Evolutionary conservation across 1,139 yeast genomes (phyloP).

Genomic region (Taphrina confusa): DNA sequence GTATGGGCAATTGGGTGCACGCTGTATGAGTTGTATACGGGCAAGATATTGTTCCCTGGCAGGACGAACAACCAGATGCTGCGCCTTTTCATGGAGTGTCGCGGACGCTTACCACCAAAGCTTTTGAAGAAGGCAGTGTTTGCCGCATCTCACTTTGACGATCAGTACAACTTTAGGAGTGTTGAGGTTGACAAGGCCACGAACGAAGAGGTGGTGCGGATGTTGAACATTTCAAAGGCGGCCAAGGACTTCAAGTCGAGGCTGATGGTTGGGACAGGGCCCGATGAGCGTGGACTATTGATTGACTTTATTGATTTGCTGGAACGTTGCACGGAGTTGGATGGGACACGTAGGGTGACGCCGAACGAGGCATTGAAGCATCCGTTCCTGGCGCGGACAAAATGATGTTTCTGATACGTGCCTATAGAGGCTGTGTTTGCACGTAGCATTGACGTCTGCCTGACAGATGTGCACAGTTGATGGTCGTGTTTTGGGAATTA

Average conservation of each 20-base stretch:
- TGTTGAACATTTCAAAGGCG: slow-evolving; percentile 36
- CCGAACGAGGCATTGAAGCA: slow-evolving; percentile 71
- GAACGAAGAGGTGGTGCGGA: slow-evolving; percentile 41
- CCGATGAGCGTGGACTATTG: slow-evolving; percentile 33
- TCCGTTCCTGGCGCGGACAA: slow-evolving; percentile 55
- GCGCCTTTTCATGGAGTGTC: slow-evolving; percentile 45
- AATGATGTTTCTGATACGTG: slow-evolving; percentile 42
- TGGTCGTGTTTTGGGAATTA: no score
- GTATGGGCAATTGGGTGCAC: slow-evolving; percentile 94
- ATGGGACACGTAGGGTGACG: slow-evolving; percentile 69
- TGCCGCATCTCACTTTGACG: slow-evolving; percentile 45
- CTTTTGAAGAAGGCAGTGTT: slow-evolving; percentile 45
- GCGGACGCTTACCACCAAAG: slow-evolving; percentile 46
- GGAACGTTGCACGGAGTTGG: slow-evolving; percentile 67
- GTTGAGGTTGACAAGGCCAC: slow-evolving; percentile 43
- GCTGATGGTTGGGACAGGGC: slow-evolving; percentile 9
- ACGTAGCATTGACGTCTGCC: no score
- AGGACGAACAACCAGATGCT: slow-evolving; percentile 50
- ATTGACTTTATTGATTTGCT: slow-evolving; percentile 56
- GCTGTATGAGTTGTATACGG: slow-evolving; percentile 79
- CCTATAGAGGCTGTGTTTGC: no score
- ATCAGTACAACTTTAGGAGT: slow-evolving; percentile 43
- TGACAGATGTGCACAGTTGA: no score
- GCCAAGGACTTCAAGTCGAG: slow-evolving; percentile 37
- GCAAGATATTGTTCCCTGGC: slow-evolving; percentile 82